Percentiles rank a stretch among this genome's conserved stretches.
Conservation (phyloP, 352 stramenopile species). For the Phytophthora melonis region DNA sequence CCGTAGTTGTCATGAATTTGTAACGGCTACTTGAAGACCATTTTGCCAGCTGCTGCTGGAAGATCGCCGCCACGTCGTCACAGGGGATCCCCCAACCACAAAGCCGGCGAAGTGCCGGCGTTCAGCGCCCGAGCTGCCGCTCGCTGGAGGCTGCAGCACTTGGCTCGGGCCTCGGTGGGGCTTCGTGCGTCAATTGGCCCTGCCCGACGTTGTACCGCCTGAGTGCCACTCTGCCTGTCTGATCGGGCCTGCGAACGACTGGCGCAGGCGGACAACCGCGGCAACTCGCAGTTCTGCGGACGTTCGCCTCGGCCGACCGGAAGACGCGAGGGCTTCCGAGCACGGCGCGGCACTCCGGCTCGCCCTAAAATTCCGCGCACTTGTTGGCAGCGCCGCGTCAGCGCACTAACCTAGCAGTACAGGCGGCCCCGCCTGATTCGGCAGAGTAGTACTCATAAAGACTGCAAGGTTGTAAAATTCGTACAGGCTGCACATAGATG, state of each 20-base stretch:
- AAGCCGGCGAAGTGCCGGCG: conserved; percentile 3
- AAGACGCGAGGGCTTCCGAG: conserved; percentile 10
- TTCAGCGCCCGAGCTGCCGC: background rate
- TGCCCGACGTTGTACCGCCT: conserved; percentile 5
- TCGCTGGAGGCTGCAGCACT: too few species aligned
- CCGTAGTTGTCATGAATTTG: too few species aligned
- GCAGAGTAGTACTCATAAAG: too few species aligned
- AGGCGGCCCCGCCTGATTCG: too few species aligned
- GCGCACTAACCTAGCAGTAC: background rate
- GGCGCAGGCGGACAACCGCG: conserved; percentile 21
- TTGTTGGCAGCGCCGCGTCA: background rate
- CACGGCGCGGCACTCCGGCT: conserved; percentile 6
- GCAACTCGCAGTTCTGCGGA: conserved; percentile 33
- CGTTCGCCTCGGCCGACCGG: conserved; percentile 27
- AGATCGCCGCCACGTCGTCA: conserved; percentile 16
- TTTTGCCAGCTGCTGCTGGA: background rate
- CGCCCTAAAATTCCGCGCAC: conserved; percentile 16
- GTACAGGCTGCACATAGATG: too few species aligned
- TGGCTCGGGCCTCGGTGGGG: background rate
- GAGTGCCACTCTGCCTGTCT: conserved; percentile 39
- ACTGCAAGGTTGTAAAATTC: too few species aligned
- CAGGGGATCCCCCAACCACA: conserved; percentile 15
- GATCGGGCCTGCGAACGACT: conserved; percentile 33
- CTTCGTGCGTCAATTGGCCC: conserved; percentile 4
- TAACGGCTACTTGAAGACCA: too few species aligned